Percentiles rank a stretch among this genome's conserved stretches.
Conservation (phyloP, 2,329 filamentous ascomycete species). For the Diaporthe sp. region DNA sequence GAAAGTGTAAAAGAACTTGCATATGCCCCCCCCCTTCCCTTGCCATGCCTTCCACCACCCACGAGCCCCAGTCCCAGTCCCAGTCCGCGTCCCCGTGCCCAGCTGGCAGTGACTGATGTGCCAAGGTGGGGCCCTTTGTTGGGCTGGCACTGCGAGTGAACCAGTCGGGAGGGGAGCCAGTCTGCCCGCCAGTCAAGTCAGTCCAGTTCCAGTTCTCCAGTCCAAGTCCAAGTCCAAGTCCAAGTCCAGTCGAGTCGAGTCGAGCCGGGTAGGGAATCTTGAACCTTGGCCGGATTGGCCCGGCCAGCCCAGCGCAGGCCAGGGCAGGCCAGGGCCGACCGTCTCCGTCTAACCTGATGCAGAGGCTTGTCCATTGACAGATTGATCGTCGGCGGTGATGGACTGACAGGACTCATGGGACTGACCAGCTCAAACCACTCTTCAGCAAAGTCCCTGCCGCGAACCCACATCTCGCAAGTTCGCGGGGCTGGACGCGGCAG, state of each 20-base stretch:
- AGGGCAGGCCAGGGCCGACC: not conserved
- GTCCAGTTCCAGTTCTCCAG: not conserved
- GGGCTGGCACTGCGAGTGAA: conserved; percentile 13
- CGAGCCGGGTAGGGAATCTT: not conserved
- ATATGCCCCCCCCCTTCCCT: not conserved
- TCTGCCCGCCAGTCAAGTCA: conserved; percentile 14
- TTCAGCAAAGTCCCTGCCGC: not conserved
- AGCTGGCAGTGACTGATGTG: conserved; percentile 23
- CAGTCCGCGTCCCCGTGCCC: not conserved
- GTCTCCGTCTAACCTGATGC: conserved; percentile 17
- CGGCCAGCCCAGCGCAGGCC: not conserved
- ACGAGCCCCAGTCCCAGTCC: conserved; percentile 1
- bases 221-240: not conserved
- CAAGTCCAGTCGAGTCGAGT: conserved; percentile 11
- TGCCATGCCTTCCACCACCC: not conserved
- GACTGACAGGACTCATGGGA: conserved; percentile 12
- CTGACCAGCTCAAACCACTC: not conserved
- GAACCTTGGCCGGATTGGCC: conserved; percentile 18
- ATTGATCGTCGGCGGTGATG: conserved; percentile 7
- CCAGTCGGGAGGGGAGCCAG: conserved; percentile 27
- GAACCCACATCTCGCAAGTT: not conserved
- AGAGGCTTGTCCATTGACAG: conserved; percentile 16
- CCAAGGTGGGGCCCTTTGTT: conserved; percentile 28
- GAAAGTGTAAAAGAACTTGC: conserved; percentile 26
- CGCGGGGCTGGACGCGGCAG: not conserved